Base-by-base conservation (phyloP, 495 filamentous ascomycete species). In the Hypoxylon rickii region DNA sequence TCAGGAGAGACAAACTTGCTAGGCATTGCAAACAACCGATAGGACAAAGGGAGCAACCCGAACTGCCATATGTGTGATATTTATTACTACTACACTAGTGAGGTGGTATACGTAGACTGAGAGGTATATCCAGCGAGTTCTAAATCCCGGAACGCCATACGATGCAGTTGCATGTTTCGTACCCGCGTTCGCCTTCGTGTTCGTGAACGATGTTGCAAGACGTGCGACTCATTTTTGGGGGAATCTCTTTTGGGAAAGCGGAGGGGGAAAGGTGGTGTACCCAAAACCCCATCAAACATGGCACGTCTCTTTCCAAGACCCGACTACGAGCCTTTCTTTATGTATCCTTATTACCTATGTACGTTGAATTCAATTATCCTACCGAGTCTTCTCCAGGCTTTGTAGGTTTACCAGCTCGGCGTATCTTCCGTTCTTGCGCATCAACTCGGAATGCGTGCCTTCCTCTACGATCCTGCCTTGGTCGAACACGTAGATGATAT, bases 401-500 rank as follows among this genome's bases (percentile, higher is more conserved):
- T 95, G 90, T 66, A 92, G 67, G 45, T 77, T 86, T 20, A 91
- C 89, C 61, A 92, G 71, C 68, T 93, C 89, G 38, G 73, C 85
- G 67, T 94, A 94, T 31, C 86, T 79, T 7, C 88, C 88, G 64
- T 80, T 81, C 59, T 78, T 80, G 13, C 70, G 72, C 72, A 92
- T 73, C 61, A 94, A 65, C 55, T 87, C 85, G 8, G 72, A 63
- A 69, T 94, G 89, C 3, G 80, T 89, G 21, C 89, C 89, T 39
- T 79, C 73, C 70, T 94, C 89, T 1, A 89, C 82, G 37, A 94
- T 80, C 48, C 74, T 76, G 24, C 89, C 89, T 51, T 84, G 81
- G 59, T 92, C 88, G 64, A 94, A 86, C 34, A 94, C 89, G 47
- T 90, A 92, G 58, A 93, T 94, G 41, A 89, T 67, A 66, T 92